Evolutionary conservation across 768 basidiomycete species (phyloP).

Genomic region (Boletus bicolor): DNA sequence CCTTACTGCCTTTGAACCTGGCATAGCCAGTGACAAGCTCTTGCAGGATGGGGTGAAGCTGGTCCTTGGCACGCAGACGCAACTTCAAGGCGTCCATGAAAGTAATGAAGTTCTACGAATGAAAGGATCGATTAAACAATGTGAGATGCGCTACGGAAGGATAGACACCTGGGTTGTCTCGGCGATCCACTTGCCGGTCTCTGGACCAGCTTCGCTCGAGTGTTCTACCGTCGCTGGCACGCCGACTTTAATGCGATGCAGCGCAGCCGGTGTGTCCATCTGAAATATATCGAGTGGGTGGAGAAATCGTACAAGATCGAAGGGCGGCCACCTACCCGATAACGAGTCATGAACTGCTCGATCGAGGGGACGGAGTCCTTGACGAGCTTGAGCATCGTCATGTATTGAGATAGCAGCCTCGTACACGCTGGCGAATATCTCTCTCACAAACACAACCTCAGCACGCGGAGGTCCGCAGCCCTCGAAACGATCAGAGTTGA

Average conservation of each 20-base stretch:
- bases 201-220: constrained; percentile 86
- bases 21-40: constrained; percentile 95
- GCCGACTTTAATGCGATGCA: constrained; percentile 86
- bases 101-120: constrained; percentile 87
- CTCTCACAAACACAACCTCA: constrained; percentile 29
- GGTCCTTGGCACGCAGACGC: constrained; percentile 92
- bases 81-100: constrained; percentile 98
- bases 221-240: constrained; percentile 98
- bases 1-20: constrained; percentile 89
- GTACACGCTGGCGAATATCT: constrained; percentile 98
- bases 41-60: constrained; percentile 89
- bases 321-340: constrained; percentile 51
- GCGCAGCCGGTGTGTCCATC: constrained; percentile 93
- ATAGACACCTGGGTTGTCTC: constrained; percentile 86
- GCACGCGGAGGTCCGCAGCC: not conserved
- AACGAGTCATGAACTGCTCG: constrained; percentile 89
- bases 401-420: constrained; percentile 91
- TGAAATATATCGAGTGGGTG: constrained; percentile 24
- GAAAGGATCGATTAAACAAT: not conserved
- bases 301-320: not conserved
- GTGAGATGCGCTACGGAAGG: not conserved
- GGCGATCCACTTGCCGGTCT: constrained; percentile 95
- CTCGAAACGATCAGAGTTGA: not conserved
- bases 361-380: constrained; percentile 81
- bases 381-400: constrained; percentile 66